phyloP scores from a whole-genome alignment of 257 asterid genomes.

The Solanum okadae region DNA sequence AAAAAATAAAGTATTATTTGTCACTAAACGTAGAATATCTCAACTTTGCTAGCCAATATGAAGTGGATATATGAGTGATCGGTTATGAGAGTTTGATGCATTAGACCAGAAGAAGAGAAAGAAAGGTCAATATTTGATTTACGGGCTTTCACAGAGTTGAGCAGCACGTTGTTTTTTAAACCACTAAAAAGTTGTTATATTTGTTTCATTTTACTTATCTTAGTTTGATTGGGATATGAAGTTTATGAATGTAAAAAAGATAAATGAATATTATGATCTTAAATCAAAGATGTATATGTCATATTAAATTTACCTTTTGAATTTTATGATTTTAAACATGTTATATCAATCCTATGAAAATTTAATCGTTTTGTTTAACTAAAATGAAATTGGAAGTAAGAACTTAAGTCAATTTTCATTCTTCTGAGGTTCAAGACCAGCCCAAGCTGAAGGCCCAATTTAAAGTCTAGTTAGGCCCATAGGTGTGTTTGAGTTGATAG shows the following conservation, averaged over 20 bases:
- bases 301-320: no score
- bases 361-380: no score
- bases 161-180: no score
- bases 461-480: not conserved
- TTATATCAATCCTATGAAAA: not conserved
- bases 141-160: not conserved
- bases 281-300: not conserved
- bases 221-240: not conserved
- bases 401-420: not conserved
- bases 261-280: not conserved
- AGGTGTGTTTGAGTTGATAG: not conserved
- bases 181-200: not conserved
- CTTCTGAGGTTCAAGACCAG: not conserved
- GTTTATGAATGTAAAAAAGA: not conserved
- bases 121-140: not conserved
- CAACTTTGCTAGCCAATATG: not conserved
- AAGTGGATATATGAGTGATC: not conserved
- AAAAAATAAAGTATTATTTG: not conserved
- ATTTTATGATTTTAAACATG: not conserved
- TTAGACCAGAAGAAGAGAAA: not conserved
- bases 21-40: not conserved
- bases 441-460: not conserved
- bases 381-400: not conserved
- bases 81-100: not conserved
- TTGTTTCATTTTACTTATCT: not conserved